Evolutionary conservation across 768 basidiomycete species (phyloP).

Genomic region (Amanita thiersii): DNA sequence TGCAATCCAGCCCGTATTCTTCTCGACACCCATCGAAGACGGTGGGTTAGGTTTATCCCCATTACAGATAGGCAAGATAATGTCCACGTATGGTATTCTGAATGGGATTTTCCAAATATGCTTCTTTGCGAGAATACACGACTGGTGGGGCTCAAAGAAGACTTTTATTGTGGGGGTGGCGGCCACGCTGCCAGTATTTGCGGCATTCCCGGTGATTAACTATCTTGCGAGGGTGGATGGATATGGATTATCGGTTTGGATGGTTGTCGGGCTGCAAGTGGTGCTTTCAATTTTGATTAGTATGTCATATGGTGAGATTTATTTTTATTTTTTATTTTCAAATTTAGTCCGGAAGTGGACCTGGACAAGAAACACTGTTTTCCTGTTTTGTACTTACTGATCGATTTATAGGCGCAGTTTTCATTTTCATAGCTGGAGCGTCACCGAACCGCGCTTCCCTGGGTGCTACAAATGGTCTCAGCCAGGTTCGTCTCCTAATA

Average conservation of each 20-base stretch:
- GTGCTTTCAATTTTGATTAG: conserved; percentile 37
- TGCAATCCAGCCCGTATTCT: conserved; percentile 62
- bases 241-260: conserved; percentile 38
- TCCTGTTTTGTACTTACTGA: background rate
- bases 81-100: conserved; percentile 51
- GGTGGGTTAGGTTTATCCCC: conserved; percentile 71
- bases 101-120: conserved; percentile 63
- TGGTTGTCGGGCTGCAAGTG: conserved; percentile 40
- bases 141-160: conserved; percentile 52
- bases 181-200: conserved; percentile 44
- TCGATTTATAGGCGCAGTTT: conserved; percentile 50
- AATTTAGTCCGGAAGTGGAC: no score
- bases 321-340: no score
- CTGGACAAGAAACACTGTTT: background rate
- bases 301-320: conserved; percentile 54
- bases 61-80: conserved; percentile 53
- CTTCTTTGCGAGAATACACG: conserved; percentile 56
- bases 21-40: conserved; percentile 56
- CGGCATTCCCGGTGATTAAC: conserved; percentile 56
- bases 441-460: conserved; percentile 60
- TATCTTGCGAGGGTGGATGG: conserved; percentile 43
- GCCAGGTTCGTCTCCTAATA: conserved; percentile 28
- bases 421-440: conserved; percentile 61
- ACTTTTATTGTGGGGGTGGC: conserved; percentile 46
- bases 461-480: conserved; percentile 65